A percentile compares a stretch with the other conserved stretches of the same genome.
These are phyloP conservation scores for Akanthomyces lecanii DNA, from an alignment of 2,329 filamentous ascomycete genomes.

Conservation along the genomic window DNA sequence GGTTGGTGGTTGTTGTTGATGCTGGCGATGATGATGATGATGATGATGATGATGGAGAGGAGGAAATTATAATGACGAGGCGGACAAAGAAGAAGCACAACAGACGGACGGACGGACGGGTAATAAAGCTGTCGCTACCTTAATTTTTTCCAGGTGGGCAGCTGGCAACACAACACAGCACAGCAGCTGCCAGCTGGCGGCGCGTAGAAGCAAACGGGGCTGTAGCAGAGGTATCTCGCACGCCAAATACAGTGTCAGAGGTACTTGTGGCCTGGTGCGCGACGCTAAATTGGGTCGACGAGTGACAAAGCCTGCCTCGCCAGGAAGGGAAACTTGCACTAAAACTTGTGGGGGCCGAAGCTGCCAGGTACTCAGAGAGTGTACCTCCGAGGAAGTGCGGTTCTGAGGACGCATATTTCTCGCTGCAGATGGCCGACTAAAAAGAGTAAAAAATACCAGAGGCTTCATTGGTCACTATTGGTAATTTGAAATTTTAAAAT, in stretches of 20 bases:
- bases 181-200: background rate
- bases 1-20: background rate
- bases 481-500: background rate
- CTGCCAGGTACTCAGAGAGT: constrained; percentile 1
- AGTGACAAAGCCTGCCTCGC: constrained; percentile 9
- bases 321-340: constrained; percentile 14
- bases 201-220: constrained; percentile 1
- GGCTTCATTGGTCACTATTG: accelerated
- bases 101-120: background rate
- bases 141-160: background rate
- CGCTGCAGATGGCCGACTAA: background rate
- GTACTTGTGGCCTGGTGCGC: background rate
- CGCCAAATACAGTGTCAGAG: background rate
- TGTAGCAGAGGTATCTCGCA: background rate
- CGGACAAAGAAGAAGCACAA: too few relatives aligned
- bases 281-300: background rate
- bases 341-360: constrained; percentile 11
- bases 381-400: background rate
- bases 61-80: background rate
- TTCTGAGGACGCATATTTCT: too few relatives aligned
- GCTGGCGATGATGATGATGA: background rate
- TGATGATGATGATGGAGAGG: background rate
- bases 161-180: background rate
- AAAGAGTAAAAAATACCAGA: background rate
- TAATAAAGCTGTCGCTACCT: background rate